These are phyloP conservation scores for Seiridium unicorne DNA, from an alignment of 2,329 filamentous ascomycete genomes.

Conservation along the genomic window DNA sequence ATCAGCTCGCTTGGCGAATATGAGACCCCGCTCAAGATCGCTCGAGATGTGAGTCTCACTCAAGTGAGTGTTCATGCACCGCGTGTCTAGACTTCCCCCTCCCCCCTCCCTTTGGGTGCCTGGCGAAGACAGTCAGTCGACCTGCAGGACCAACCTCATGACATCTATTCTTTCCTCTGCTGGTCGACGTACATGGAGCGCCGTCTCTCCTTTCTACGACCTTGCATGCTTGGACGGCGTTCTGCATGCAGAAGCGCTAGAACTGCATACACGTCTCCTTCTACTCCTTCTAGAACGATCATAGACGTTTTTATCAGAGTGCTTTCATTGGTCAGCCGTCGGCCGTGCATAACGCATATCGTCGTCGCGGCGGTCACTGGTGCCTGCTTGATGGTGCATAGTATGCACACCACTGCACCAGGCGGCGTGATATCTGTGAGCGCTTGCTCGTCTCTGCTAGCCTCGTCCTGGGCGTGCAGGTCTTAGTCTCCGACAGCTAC, in stretches of 20 bases:
- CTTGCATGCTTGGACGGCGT: neutral
- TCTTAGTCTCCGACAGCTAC: neutral
- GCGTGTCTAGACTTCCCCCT: too few species aligned
- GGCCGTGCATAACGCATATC: neutral
- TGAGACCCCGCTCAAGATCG: too few species aligned
- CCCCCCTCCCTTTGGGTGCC: too few species aligned
- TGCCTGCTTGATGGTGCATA: neutral
- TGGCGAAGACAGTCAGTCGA: too few species aligned
- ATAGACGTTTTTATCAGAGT: neutral
- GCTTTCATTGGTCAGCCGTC: neutral
- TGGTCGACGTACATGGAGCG: too few species aligned
- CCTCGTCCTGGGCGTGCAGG: neutral
- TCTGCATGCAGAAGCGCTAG: neutral
- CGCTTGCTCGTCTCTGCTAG: neutral
- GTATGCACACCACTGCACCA: too few species aligned
- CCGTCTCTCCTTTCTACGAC: too few species aligned
- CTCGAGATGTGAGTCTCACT: too few species aligned
- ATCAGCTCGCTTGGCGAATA: too few species aligned
- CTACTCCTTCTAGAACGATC: conserved; percentile 5
- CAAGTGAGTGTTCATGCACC: too few species aligned
- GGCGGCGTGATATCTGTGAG: neutral
- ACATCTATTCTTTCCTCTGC: too few species aligned
- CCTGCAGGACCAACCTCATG: too few species aligned
- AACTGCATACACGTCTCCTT: neutral
- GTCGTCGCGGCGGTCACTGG: neutral